Conservation (phyloP, 148 eudicot genomes). For the Spergularia bocconei region DNA sequence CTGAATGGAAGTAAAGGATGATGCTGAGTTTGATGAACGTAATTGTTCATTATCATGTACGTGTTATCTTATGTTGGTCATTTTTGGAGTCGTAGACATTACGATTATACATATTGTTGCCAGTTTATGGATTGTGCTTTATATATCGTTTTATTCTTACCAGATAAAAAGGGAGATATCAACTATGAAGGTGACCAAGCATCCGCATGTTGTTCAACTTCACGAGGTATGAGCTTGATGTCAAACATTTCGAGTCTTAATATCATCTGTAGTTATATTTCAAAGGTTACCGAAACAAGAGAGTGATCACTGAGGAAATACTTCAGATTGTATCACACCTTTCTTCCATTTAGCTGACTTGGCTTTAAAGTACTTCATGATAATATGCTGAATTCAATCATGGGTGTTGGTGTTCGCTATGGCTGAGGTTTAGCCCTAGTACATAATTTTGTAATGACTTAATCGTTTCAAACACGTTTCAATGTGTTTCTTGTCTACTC, state of each 20-base stretch:
- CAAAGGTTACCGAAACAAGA: background rate
- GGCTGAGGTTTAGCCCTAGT: background rate
- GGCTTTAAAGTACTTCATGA: background rate
- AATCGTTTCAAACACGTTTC: no score
- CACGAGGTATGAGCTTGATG: conserved; percentile 50
- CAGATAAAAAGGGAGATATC: conserved; percentile 84
- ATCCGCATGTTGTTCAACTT: conserved; percentile 76
- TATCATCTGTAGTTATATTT: background rate
- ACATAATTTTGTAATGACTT: background rate
- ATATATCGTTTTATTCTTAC: background rate
- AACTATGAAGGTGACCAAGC: conserved; percentile 84
- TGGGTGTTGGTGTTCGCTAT: background rate
- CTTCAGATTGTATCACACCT: no score
- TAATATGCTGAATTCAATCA: background rate
- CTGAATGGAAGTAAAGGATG: background rate
- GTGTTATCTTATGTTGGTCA: background rate
- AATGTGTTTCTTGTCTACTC: background rate
- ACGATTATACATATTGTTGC: background rate
- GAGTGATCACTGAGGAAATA: background rate
- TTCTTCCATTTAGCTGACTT: background rate
- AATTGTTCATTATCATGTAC: background rate
- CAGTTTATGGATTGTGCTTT: background rate
- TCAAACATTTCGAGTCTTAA: background rate
- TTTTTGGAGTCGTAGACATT: background rate
- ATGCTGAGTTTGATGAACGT: background rate